phyloP scores from a whole-genome alignment of 495 filamentous ascomycete species.

The Lentithecium fluviatile region DNA sequence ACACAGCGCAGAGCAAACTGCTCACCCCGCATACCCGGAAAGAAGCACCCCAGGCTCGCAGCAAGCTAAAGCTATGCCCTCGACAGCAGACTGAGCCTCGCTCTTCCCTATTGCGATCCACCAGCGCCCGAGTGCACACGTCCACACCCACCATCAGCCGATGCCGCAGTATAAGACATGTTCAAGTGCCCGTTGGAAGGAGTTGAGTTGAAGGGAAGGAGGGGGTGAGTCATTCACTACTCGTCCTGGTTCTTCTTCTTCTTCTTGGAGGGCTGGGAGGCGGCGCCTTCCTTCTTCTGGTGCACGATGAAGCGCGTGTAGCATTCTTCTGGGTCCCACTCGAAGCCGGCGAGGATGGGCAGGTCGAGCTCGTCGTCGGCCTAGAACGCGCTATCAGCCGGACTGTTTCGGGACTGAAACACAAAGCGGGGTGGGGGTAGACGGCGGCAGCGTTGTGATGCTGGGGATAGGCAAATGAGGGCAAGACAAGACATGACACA shows the following conservation, averaged over 20 bases:
- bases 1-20: constrained; percentile 11
- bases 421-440: constrained; percentile 2
- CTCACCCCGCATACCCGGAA: constrained; percentile 13
- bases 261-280: constrained; percentile 46
- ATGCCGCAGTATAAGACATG: constrained; percentile 22
- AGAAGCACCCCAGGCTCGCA: constrained; percentile 8
- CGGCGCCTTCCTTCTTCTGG: constrained; percentile 67
- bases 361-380: constrained; percentile 82
- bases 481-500: constrained; percentile 41
- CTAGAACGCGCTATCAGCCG: constrained; percentile 47
- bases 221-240: constrained; percentile 37
- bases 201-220: constrained; percentile 24
- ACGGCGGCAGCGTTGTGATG: neutral
- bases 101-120: constrained; percentile 26
- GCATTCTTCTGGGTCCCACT: constrained; percentile 89
- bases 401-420: neutral
- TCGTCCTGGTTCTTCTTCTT: constrained; percentile 57
- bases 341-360: constrained; percentile 85
- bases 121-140: constrained; percentile 21
- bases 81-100: constrained; percentile 10
- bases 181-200: constrained; percentile 8
- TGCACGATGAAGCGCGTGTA: constrained; percentile 74
- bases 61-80: constrained; percentile 1
- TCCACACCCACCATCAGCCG: constrained; percentile 19
- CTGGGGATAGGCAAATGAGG: neutral